Percentiles rank a stretch among this genome's conserved stretches.
phyloP scores from a whole-genome alignment of 805 yeast species.

The Lachancea sp. region DNA sequence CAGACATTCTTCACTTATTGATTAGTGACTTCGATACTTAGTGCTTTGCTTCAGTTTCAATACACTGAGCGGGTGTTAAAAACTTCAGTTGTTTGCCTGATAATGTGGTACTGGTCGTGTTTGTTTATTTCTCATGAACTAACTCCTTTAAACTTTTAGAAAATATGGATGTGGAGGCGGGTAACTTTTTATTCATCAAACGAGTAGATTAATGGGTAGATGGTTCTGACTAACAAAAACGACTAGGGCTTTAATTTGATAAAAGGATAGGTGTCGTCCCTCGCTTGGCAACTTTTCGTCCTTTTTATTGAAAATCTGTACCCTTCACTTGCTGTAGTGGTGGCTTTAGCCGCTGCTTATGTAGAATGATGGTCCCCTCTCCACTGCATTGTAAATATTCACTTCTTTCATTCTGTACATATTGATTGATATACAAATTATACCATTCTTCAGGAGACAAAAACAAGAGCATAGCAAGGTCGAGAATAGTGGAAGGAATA shows the following conservation, averaged over 20 bases:
- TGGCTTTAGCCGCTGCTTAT: no score
- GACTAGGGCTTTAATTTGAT: background rate
- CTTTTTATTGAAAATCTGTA: no score
- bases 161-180: background rate
- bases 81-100: background rate
- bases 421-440: no score
- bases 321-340: no score
- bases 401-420: background rate
- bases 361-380: no score
- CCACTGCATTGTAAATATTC: slow-evolving; percentile 1
- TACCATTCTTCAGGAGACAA: no score
- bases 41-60: background rate
- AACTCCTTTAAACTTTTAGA: background rate
- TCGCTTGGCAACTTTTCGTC: no score
- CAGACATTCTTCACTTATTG: slow-evolving; percentile 58
- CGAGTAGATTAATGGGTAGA: no score
- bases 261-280: background rate
- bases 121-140: slow-evolving; percentile 5
- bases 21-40: background rate
- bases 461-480: no score
- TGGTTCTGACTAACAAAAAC: no score
- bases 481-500: no score
- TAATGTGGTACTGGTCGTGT: background rate
- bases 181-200: background rate
- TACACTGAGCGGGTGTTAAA: background rate